Evolutionary conservation across 768 basidiomycete species (phyloP), one percentile per base, ranked within the genome.

Genomic region (Myochromella boudieri): DNA sequence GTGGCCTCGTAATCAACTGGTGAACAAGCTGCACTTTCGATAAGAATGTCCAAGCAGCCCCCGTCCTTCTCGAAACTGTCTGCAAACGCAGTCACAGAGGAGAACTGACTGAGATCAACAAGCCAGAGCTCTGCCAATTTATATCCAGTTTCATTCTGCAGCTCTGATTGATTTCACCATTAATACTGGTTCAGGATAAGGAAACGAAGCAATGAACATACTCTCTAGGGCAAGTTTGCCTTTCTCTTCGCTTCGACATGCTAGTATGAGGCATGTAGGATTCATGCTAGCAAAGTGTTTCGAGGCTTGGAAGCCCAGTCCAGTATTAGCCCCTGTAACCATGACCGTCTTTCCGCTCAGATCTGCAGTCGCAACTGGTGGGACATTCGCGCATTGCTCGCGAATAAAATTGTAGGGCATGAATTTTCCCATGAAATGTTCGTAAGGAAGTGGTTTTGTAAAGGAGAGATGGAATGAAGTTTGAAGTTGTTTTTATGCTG

Each of bases 261-360:
- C 71, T 9, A 77, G 24, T 18, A 77, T 65, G 3, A 76, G 55
- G 38, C 59, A 62, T 1, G 42, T 66, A n/a, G 75, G 64, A 36
- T 68, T 68, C 76, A 77, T 74, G 1, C 50, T 34, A 0, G 74
- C 75, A 29, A 78, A 72, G 44, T 77, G 71, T 45, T 69, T 74
- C 6, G 69, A 60, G 1, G 74, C 68, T 51, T 78, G 75, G 31
- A 75, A 68, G 1, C 78, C 78, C 3, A 79, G 45, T 2, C 78
- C 82, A 18, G 66, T 65, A 52, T 83, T 83, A 2, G 79, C 76
- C 6, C 69, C 71, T 21, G 70, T 66, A 18, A 83, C 69, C 17
- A 81, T 42, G n/a, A 81, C 65, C 5, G 74, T 76, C 54, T 75
- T 77, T 6, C 71, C 73, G 8, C 58, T 55, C 17, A 81, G 61